Percentiles rank a stretch among this genome's conserved stretches.
Conservation (phyloP, 352 stramenopile species). For the Pythium aquatile region DNA sequence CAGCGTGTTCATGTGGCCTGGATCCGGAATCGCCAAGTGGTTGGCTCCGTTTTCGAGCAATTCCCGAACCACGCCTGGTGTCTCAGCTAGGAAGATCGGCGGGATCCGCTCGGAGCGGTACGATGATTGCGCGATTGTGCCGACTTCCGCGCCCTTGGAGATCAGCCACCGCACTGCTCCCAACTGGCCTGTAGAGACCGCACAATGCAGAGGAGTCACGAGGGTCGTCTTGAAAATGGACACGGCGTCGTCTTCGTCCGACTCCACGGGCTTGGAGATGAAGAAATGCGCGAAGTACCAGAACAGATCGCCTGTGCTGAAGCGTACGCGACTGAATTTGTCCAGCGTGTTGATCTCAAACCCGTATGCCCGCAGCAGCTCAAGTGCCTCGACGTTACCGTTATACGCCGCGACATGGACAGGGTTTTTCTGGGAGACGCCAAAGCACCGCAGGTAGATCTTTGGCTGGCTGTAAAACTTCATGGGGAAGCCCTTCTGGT, state of each 20-base stretch:
- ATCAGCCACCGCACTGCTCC: slow-evolving; percentile 76
- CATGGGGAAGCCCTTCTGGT: slow-evolving; percentile 54
- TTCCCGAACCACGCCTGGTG: slow-evolving; percentile 57
- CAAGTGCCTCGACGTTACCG: slow-evolving; percentile 65
- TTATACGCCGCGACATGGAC: slow-evolving; percentile 76
- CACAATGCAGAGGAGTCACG: slow-evolving; percentile 78
- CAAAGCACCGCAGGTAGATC: slow-evolving; percentile 60
- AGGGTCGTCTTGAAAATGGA: slow-evolving; percentile 85
- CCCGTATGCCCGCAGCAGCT: slow-evolving; percentile 49
- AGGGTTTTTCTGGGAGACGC: slow-evolving; percentile 72
- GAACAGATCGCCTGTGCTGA: slow-evolving; percentile 80
- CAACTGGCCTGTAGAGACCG: slow-evolving; percentile 64
- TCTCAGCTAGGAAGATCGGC: slow-evolving; percentile 75
- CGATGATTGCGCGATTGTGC: slow-evolving; percentile 52
- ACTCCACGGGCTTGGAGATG: slow-evolving; percentile 44
- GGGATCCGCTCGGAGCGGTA: slow-evolving; percentile 71
- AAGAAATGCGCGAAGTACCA: slow-evolving; percentile 79
- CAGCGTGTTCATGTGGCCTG: slow-evolving; percentile 81
- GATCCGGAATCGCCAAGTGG: slow-evolving; percentile 61
- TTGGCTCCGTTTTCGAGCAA: slow-evolving; percentile 67
- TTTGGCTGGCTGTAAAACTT: slow-evolving; percentile 46
- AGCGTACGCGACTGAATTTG: slow-evolving; percentile 77
- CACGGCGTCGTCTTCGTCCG: slow-evolving; percentile 61
- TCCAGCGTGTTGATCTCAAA: slow-evolving; percentile 69
- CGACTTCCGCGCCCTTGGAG: slow-evolving; percentile 48